Conservation (phyloP, 2,329 filamentous ascomycete species). For the Colletotrichum sp. region DNA sequence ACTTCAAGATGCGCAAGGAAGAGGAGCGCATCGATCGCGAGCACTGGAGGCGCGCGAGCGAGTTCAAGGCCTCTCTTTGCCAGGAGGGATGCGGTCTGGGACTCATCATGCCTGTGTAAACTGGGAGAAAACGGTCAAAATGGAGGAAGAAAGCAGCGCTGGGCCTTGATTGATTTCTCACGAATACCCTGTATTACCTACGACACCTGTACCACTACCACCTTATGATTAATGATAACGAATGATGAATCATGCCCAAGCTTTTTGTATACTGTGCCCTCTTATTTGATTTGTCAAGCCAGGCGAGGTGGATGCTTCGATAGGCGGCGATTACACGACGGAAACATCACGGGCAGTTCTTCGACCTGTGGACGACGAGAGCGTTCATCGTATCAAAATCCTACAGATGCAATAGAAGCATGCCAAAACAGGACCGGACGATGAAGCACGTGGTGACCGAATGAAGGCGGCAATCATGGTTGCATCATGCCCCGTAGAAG, state of each 20-base stretch:
- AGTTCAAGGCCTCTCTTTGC: conserved; percentile 16
- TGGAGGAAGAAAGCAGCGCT: background rate
- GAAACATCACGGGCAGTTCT: rapidly evolving
- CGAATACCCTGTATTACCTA: conserved; percentile 19
- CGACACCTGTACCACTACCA: conserved; percentile 2
- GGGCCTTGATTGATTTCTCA: background rate
- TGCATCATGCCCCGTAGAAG: too few species aligned
- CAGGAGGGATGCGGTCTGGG: conserved; percentile 5
- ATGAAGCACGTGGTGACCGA: too few species aligned
- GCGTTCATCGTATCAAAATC: background rate
- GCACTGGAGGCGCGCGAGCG: conserved; percentile 19
- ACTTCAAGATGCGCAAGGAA: conserved; percentile 21
- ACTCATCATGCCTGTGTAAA: background rate
- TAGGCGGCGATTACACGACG: background rate
- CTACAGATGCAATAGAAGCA: background rate
- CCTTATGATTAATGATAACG: conserved; percentile 12
- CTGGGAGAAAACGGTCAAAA: background rate
- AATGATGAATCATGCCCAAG: background rate
- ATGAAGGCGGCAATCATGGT: too few species aligned
- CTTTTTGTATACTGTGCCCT: background rate
- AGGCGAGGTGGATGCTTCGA: background rate
- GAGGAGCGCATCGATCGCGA: conserved; percentile 19
- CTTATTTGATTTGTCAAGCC: background rate
- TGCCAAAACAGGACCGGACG: too few species aligned
- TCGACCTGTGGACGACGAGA: background rate